phyloP scores from a whole-genome alignment of 192 early-diverging fungal genomes.

The Anaeromyces robustus region DNA sequence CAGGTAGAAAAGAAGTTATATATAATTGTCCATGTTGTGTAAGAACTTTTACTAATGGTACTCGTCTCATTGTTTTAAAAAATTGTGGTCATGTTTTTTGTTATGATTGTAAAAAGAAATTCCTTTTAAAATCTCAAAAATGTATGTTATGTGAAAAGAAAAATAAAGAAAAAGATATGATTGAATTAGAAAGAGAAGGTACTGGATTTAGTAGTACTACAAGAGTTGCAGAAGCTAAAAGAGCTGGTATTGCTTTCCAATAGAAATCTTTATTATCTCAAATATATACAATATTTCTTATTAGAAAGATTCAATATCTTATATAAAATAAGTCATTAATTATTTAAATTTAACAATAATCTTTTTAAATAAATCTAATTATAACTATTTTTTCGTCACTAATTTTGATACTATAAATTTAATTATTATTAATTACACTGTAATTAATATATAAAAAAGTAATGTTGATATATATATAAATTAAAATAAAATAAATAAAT shows the following conservation, averaged over 20 bases:
- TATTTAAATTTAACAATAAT: too few species aligned
- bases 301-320: too few species aligned
- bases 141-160: constrained; percentile 54
- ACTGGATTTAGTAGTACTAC: constrained; percentile 50
- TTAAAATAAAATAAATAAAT: too few species aligned
- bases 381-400: too few species aligned
- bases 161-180: constrained; percentile 50
- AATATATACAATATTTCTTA: too few species aligned
- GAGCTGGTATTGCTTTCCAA: constrained; percentile 52
- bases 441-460: too few species aligned
- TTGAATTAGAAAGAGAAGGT: constrained; percentile 52
- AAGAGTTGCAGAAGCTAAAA: constrained; percentile 41
- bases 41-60: constrained; percentile 53
- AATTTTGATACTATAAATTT: too few species aligned
- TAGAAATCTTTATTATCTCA: too few species aligned
- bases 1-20: constrained; percentile 10
- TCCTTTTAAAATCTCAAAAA: constrained; percentile 47
- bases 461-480: too few species aligned
- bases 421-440: too few species aligned
- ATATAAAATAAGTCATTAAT: too few species aligned
- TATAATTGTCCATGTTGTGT: constrained; percentile 53
- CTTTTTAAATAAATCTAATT: too few species aligned
- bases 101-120: constrained; percentile 41
- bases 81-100: constrained; percentile 61
- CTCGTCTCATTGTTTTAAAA: constrained; percentile 24